These are phyloP conservation scores for Alternaria consortialis DNA, from an alignment of 2,329 filamentous ascomycete species.

Conservation along the genomic window DNA sequence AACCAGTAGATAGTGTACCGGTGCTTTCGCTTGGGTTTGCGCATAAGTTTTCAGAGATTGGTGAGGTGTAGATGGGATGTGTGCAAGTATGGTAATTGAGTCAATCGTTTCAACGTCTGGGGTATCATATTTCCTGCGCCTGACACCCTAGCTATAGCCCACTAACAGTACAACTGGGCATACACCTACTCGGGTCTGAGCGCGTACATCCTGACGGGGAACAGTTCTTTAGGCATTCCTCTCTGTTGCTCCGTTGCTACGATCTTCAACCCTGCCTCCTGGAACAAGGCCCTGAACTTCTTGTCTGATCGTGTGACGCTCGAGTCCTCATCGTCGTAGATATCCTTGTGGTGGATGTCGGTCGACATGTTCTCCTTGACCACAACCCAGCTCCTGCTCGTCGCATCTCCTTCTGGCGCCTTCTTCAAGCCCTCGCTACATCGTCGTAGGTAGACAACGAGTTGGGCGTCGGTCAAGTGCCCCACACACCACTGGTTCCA, in stretches of 20 bases:
- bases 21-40: constrained; percentile 33
- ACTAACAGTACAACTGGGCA: not conserved
- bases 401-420: constrained; percentile 41
- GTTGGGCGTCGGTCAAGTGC: constrained; percentile 77
- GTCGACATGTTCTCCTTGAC: constrained; percentile 83
- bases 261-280: constrained; percentile 71
- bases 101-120: not conserved
- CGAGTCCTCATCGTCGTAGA: constrained; percentile 79
- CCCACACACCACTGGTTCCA: constrained; percentile 94
- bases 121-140: constrained; percentile 15
- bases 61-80: constrained; percentile 19
- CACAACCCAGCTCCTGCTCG: constrained; percentile 65
- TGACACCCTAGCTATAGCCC: not conserved
- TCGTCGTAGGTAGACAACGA: constrained; percentile 71
- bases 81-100: not conserved
- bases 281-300: constrained; percentile 76
- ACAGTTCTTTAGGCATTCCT: constrained; percentile 73
- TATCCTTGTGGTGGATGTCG: constrained; percentile 63
- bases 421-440: constrained; percentile 63
- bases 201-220: constrained; percentile 81
- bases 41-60: constrained; percentile 37
- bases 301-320: constrained; percentile 79
- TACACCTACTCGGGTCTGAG: constrained; percentile 63
- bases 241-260: constrained; percentile 52
- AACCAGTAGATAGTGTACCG: constrained; percentile 27